These are phyloP conservation scores for Kluyveromyces nonfermentans DNA, from an alignment of 805 yeast genomes.

Conservation along the genomic window DNA sequence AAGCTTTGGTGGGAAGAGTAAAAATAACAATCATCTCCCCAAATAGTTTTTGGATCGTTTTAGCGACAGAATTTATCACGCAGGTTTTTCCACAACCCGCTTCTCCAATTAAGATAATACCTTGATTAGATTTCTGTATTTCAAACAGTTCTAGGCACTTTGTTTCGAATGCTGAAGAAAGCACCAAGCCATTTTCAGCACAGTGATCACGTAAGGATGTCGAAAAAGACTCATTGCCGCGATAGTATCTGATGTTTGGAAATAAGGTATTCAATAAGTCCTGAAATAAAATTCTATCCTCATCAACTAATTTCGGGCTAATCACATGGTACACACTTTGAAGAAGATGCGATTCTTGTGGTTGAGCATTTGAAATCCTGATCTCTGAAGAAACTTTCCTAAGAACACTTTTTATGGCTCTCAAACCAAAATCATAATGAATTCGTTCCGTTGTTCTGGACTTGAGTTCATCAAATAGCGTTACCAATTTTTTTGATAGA, in stretches of 20 bases:
- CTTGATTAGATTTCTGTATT: conserved; percentile 57
- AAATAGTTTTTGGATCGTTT: conserved; percentile 33
- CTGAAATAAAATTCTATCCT: conserved; percentile 41
- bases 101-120: conserved; percentile 70
- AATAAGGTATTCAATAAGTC: conserved; percentile 9
- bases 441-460: conserved; percentile 39
- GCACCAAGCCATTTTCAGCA: conserved; percentile 22
- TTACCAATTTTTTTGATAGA: conserved; percentile 42
- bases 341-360: conserved; percentile 30
- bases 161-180: conserved; percentile 36
- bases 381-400: conserved; percentile 39
- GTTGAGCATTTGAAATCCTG: conserved; percentile 5
- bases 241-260: conserved; percentile 23
- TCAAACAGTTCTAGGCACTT: conserved; percentile 56
- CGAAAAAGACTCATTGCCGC: conserved; percentile 17
- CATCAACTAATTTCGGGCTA: conserved; percentile 52
- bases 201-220: conserved; percentile 24
- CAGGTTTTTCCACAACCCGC: conserved; percentile 70
- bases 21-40: conserved; percentile 32
- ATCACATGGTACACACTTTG: conserved; percentile 52
- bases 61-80: conserved; percentile 40
- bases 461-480: conserved; percentile 42
- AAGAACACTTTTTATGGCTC: conserved; percentile 67
- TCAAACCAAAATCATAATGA: conserved; percentile 87
- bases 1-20: conserved; percentile 65